Conservation (phyloP, 2,329 filamentous ascomycete genomes). For the Dothiorella sarmentorum region DNA sequence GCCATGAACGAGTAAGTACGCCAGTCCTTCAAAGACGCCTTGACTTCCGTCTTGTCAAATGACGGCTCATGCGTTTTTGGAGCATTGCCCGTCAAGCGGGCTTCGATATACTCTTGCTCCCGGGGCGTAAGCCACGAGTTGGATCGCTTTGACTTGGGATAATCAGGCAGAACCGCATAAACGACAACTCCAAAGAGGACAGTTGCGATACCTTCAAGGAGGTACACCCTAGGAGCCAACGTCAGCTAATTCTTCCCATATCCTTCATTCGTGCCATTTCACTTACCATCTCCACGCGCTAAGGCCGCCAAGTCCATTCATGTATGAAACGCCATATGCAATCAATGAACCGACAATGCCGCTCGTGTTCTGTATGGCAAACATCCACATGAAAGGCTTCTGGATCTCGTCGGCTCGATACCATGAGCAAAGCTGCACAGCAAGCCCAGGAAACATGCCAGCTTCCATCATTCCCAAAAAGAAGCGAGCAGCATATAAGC, state of each 20-base stretch:
- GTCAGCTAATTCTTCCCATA: neutral
- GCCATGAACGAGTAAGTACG: conserved; percentile 39
- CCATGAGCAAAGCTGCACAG: conserved; percentile 37
- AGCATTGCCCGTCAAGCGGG: conserved; percentile 39
- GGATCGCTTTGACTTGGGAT: conserved; percentile 41
- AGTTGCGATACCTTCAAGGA: conserved; percentile 44
- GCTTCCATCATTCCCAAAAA: conserved; percentile 28
- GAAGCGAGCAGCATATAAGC: conserved; percentile 27
- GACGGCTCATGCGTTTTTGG: conserved; percentile 38
- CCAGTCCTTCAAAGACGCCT: conserved; percentile 34
- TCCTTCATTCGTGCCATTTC: too few relatives aligned
- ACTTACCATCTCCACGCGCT: conserved; percentile 25
- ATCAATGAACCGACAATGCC: conserved; percentile 34
- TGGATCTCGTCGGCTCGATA: conserved; percentile 38
- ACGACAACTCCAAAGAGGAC: conserved; percentile 41
- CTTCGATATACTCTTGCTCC: conserved; percentile 43
- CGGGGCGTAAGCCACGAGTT: conserved; percentile 37
- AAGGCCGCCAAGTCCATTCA: conserved; percentile 24
- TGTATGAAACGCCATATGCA: conserved; percentile 25
- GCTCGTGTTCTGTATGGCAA: conserved; percentile 33
- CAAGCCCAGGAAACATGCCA: conserved; percentile 28
- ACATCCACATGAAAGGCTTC: conserved; percentile 35
- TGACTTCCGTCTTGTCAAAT: conserved; percentile 37
- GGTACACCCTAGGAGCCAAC: conserved; percentile 35
- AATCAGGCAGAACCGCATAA: conserved; percentile 43